Evolutionary conservation across 2,329 filamentous ascomycete species (phyloP).

Genomic region (Xylogone sp.): DNA sequence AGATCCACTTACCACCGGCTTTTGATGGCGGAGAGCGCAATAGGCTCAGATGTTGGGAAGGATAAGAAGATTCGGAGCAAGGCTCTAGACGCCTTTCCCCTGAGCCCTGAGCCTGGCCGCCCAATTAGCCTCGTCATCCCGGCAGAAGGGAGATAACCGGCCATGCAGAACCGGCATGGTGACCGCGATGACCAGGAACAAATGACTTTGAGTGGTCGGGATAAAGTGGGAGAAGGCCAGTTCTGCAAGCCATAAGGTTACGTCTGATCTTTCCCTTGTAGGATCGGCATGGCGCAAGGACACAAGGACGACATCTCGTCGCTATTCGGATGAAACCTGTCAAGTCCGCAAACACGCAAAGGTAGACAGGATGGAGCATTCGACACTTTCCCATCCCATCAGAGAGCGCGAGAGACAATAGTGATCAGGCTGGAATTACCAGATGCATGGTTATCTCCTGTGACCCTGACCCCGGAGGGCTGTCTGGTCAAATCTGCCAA

Average conservation of each 20-base stretch:
- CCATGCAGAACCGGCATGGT: not conserved
- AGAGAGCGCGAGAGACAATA: not conserved
- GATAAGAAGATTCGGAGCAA: no score
- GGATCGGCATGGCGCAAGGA: not conserved
- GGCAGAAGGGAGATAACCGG: not conserved
- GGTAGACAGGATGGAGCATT: not conserved
- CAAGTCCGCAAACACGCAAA: not conserved
- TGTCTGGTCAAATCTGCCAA: no score
- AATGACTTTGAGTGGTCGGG: not conserved
- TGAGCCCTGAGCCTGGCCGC: no score
- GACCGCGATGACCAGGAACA: not conserved
- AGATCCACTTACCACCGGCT: not conserved
- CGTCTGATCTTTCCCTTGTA: not conserved
- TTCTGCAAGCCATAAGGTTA: not conserved
- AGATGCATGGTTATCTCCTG: no score
- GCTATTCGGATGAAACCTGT: not conserved
- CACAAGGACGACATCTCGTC: not conserved
- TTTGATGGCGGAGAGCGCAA: no score
- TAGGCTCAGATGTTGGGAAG: no score
- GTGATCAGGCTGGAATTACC: not conserved
- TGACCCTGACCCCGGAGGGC: not conserved
- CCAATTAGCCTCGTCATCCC: not conserved
- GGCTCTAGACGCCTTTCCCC: no score
- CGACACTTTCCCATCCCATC: not conserved
- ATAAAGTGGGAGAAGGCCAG: not conserved